phyloP scores from a whole-genome alignment of 495 filamentous ascomycete species.

The Trichoderma parareesei region DNA sequence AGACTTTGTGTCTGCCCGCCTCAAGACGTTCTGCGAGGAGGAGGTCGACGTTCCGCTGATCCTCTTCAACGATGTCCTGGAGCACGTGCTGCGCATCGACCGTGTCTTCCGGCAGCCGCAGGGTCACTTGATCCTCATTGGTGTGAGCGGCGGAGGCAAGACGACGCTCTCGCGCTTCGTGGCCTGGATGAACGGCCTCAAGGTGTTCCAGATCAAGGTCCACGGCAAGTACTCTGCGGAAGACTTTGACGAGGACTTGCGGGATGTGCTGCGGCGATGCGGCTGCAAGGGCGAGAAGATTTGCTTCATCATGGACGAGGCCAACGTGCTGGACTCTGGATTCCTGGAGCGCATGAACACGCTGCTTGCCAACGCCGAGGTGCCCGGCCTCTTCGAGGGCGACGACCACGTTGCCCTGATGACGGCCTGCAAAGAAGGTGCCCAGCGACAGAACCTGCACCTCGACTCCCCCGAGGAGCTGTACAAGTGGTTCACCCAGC shows the following conservation, averaged over 20 bases:
- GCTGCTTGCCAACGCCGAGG: constrained; percentile 92
- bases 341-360: constrained; percentile 99
- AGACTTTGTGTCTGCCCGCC: constrained; percentile 93
- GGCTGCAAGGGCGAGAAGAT: constrained; percentile 99
- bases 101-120: constrained; percentile 97
- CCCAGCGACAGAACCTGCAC: constrained; percentile 88
- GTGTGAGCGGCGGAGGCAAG: constrained; percentile 96
- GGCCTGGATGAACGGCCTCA: constrained; percentile 99
- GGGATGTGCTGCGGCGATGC: constrained; percentile 84
- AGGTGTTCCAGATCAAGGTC: constrained; percentile 99
- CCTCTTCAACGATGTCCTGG: constrained; percentile 94
- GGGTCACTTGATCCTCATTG: constrained; percentile 95
- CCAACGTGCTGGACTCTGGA: constrained; percentile 94
- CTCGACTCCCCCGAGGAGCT: constrained; percentile 96
- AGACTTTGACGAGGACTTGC: constrained; percentile 95
- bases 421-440: constrained; percentile 97
- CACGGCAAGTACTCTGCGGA: constrained; percentile 97
- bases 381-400: constrained; percentile 95
- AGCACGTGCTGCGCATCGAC: constrained; percentile 96
- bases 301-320: constrained; percentile 99
- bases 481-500: constrained; percentile 99
- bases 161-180: constrained; percentile 96
- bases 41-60: constrained; percentile 97
- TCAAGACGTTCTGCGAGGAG: constrained; percentile 98
- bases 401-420: constrained; percentile 93